A percentile compares a stretch with the other conserved stretches of the same genome.
Evolutionary conservation across 345 rosid genomes (phyloP).

Genomic region (Citrus hindsii): DNA sequence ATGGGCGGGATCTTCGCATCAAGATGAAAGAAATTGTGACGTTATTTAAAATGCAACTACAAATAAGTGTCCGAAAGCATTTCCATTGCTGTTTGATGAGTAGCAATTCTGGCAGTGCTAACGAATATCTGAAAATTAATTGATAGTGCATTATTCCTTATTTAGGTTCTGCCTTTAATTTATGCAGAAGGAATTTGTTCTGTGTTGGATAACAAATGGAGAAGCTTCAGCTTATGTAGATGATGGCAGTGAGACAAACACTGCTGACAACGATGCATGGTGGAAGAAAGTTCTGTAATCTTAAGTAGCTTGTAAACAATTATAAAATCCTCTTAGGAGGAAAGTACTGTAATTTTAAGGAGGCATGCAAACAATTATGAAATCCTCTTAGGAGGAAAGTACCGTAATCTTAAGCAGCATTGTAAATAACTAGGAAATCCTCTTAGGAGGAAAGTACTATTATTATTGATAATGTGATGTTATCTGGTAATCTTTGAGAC

Average conservation of each 20-base stretch:
- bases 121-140: background rate
- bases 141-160: background rate
- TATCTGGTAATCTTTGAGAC: background rate
- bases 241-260: too few relatives aligned
- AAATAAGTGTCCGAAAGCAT: background rate
- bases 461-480: background rate
- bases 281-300: too few relatives aligned
- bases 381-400: too few relatives aligned
- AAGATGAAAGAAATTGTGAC: too few relatives aligned
- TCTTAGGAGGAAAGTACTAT: background rate
- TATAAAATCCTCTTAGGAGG: too few relatives aligned
- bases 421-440: too few relatives aligned
- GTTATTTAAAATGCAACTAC: background rate
- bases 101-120: background rate
- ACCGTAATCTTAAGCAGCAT: too few relatives aligned
- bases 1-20: too few relatives aligned
- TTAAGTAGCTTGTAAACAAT: background rate
- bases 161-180: background rate
- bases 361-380: background rate
- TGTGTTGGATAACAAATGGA: background rate
- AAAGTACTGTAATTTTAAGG: too few relatives aligned
- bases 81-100: background rate
- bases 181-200: background rate
- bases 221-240: too few relatives aligned
- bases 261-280: too few relatives aligned